A percentile compares a stretch with the other conserved stretches of the same genome.
phyloP scores from a whole-genome alignment of 1,139 yeast genomes.

The Lodderomyces pseudojiufengensis region DNA sequence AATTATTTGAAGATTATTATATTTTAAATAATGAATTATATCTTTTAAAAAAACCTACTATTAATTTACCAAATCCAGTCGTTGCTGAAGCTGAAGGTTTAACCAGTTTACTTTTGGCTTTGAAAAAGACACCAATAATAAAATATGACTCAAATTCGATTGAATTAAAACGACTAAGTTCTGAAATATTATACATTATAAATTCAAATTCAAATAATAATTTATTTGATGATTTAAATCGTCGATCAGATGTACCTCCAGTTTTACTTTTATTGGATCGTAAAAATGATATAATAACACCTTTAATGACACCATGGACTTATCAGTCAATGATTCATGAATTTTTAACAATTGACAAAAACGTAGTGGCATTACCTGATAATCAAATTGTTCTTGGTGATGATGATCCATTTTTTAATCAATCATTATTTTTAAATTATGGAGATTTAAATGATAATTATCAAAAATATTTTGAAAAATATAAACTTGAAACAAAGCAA shows the following conservation, averaged over 20 bases:
- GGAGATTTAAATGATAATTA: conserved; percentile 92
- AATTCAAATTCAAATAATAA: conserved; percentile 53
- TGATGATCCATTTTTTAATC: conserved; percentile 73
- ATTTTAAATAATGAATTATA: conserved; percentile 70
- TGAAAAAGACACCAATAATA: conserved; percentile 74
- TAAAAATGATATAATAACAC: conserved; percentile 87
- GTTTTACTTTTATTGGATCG: conserved; percentile 77
- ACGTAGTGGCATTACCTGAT: conserved; percentile 60
- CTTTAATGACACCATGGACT: conserved; percentile 92
- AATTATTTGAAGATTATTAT: conserved; percentile 78
- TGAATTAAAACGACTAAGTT: conserved; percentile 60
- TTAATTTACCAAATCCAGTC: conserved; percentile 14
- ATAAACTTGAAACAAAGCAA: conserved; percentile 76
- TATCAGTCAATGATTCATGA: conserved; percentile 98
- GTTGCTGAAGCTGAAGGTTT: conserved; percentile 55
- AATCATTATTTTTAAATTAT: conserved; percentile 82
- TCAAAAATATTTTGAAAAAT: conserved; percentile 78
- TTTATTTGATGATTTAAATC: conserved; percentile 64
- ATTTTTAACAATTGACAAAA: conserved; percentile 73
- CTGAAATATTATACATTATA: conserved; percentile 60
- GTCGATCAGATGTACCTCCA: conserved; percentile 63
- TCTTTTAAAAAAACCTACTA: conserved; percentile 12
- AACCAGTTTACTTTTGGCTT: conserved; percentile 63
- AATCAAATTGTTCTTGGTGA: conserved; percentile 32
- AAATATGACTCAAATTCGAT: conserved; percentile 70